Base-by-base conservation (phyloP, 2,329 filamentous ascomycete genomes). In the Aspergillus sojae region DNA sequence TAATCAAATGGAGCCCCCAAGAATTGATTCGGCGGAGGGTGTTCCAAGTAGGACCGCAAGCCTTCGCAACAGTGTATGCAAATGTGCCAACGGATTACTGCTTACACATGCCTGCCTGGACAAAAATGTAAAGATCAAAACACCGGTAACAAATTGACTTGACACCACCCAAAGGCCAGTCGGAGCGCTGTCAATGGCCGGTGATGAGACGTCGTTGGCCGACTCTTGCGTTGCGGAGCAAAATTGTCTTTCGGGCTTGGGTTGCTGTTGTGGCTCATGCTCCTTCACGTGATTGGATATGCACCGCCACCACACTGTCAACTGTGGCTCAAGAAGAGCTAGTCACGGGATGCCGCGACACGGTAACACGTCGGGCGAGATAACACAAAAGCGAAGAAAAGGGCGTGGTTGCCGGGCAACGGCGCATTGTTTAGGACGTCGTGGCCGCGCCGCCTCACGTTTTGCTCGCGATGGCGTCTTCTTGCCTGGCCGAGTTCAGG, bases 341-440 rank as follows among this genome's bases (percentile, higher is more conserved):
- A 39, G 55, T 68, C 69, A 70, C 68, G 67, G 58, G 67, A 69
- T 41, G 52, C 57, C 65, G 66, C 64, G 64, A 65, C 62, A 62
- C 61, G 64, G 57, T 26, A 52, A 67, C 63, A 60, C 62, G 62
- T 62, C 61, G 30, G 43, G 58, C 14, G 10, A 45, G 53, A 43
- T 36, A 21, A 53, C 43, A 16, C 28, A 54, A 63, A 61, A 58
- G 46, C 41, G 60, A 61, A 56, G 60, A 62, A 53, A 28, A 23
- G 50, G 32, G 21, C 69, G 45, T 4, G 73, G 87, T 89, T 89
- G 86, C 85, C 70, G 76, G 69, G 84, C 74, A 76, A 78, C 76
- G 41, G 32, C 0, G 14, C 11, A 23, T 56, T 70, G 62, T 69
- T 70, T 69, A 57, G 65, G 52, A 48, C 16, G 23, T 64, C 65